These are phyloP conservation scores for Metrosideros polymorpha DNA, from an alignment of 441 rosid genomes.

Conservation along the genomic window DNA sequence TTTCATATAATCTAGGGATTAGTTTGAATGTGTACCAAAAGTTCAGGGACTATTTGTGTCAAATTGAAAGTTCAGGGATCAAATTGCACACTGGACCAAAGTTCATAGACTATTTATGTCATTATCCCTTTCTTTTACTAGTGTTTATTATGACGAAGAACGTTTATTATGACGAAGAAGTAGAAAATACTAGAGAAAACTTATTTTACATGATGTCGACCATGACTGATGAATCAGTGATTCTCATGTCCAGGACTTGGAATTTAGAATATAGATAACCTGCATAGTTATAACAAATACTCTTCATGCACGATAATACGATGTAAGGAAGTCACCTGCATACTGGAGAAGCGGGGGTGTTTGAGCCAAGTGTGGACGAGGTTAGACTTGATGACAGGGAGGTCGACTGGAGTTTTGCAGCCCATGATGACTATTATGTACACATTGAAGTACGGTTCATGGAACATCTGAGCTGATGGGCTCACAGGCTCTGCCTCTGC, in stretches of 20 bases:
- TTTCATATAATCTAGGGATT: too few relatives aligned
- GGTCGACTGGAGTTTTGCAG: constrained; percentile 16
- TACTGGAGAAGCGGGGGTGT: constrained; percentile 34
- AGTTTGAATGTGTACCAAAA: too few relatives aligned
- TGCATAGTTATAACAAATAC: neutral
- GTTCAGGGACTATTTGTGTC: too few relatives aligned
- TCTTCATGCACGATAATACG: neutral
- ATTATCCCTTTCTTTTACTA: too few relatives aligned
- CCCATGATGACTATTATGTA: constrained; percentile 24
- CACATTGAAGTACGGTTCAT: constrained; percentile 26
- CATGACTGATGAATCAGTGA: neutral
- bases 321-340: constrained; percentile 16
- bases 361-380: constrained; percentile 16
- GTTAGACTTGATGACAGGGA: constrained; percentile 9
- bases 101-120: too few relatives aligned
- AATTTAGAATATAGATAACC: neutral
- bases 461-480: constrained; percentile 34
- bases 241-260: neutral
- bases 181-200: neutral
- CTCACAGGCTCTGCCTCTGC: constrained; percentile 15
- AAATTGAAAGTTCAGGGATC: too few relatives aligned
- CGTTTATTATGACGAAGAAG: neutral
- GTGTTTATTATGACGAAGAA: too few relatives aligned
- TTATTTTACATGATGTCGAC: neutral
- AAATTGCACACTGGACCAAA: too few relatives aligned